These are phyloP conservation scores for Raffaelea ambrosiae DNA, from an alignment of 2,329 filamentous ascomycete species.

Conservation along the genomic window DNA sequence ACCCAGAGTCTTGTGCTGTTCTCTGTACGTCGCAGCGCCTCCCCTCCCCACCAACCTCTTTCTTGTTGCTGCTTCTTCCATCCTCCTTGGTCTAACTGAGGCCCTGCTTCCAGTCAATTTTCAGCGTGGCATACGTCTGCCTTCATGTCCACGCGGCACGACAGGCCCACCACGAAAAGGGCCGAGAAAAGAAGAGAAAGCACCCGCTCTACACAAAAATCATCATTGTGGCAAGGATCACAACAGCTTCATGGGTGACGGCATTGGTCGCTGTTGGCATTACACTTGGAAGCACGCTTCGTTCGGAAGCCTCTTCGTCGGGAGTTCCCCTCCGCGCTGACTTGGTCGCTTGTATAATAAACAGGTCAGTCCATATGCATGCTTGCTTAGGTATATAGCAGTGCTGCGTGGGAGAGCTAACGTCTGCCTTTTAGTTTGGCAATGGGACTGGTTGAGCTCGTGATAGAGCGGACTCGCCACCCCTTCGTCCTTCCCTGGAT, in stretches of 20 bases:
- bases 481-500: slow-evolving; percentile 16
- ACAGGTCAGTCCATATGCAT: slow-evolving; percentile 2
- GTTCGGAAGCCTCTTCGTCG: background rate
- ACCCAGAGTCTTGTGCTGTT: slow-evolving; percentile 17
- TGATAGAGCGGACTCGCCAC: slow-evolving; percentile 9
- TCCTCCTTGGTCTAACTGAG: background rate
- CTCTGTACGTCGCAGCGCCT: no score
- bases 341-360: slow-evolving; percentile 8
- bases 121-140: slow-evolving; percentile 21
- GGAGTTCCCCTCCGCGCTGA: slow-evolving; percentile 5
- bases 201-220: slow-evolving; percentile 22
- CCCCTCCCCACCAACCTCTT: background rate
- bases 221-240: slow-evolving; percentile 19
- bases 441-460: slow-evolving; percentile 4
- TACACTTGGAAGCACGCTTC: slow-evolving; percentile 8
- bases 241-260: slow-evolving; percentile 18
- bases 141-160: slow-evolving; percentile 20
- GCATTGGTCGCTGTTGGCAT: slow-evolving; percentile 19
- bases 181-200: slow-evolving; percentile 15
- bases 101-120: slow-evolving; percentile 16
- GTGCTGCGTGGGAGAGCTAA: no score
- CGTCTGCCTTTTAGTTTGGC: background rate
- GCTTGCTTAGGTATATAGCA: background rate
- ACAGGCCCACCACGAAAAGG: slow-evolving; percentile 14
- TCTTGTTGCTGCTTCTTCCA: background rate